phyloP scores from a whole-genome alignment of 2,329 filamentous ascomycete genomes.

The Albophoma yamanashiensis region DNA sequence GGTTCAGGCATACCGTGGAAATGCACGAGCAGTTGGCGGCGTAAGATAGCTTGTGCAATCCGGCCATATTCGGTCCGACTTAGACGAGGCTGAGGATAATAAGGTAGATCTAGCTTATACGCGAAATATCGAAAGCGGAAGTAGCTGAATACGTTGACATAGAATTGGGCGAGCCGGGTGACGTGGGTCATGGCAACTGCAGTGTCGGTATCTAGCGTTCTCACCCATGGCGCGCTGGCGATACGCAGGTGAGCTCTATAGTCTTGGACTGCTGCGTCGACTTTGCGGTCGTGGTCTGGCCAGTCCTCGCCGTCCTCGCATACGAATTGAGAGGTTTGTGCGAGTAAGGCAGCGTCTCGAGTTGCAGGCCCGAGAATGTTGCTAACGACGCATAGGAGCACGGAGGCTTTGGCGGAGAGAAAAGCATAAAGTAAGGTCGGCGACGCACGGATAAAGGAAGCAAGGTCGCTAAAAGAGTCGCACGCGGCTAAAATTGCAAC shows the following conservation, averaged over 20 bases:
- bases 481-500: not conserved
- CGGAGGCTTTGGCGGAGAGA: not conserved
- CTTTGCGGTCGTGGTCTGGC: not conserved
- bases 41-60: not conserved
- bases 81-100: not conserved
- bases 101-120: not conserved
- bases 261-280: not conserved
- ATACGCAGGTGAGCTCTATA: not conserved
- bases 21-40: not conserved
- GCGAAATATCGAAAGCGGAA: not conserved
- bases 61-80: not conserved
- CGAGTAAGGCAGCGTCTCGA: not conserved
- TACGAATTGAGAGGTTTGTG: not conserved
- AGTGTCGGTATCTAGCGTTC: not conserved
- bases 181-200: not conserved
- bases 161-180: not conserved
- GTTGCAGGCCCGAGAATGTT: not conserved
- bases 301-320: not conserved
- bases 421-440: not conserved
- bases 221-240: not conserved
- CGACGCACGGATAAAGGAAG: not conserved
- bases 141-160: not conserved
- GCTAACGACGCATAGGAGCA: not conserved
- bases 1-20: not conserved
- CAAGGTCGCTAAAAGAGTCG: not conserved